Evolutionary conservation across 164 flowering plant species (phyloP).

Genomic region (Tinospora cordifolia): DNA sequence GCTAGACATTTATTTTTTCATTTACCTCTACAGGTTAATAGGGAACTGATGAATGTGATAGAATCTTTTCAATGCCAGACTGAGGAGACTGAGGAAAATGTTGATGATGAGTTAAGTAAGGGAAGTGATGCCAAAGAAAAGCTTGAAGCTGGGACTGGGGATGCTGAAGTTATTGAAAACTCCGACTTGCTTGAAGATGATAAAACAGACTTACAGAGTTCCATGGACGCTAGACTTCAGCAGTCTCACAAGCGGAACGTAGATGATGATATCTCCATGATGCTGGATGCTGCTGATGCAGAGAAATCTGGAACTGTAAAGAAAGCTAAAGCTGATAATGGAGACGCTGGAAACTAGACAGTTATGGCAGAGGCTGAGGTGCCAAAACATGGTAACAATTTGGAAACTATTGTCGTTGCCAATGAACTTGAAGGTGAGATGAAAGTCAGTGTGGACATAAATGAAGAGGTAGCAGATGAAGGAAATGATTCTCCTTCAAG

Average conservation of each 20-base stretch:
- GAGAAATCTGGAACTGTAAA: background rate
- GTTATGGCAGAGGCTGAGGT: background rate
- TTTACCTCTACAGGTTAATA: constrained; percentile 46
- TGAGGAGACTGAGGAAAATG: constrained; percentile 3
- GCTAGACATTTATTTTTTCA: background rate
- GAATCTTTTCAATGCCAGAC: constrained; percentile 36
- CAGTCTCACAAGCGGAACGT: constrained; percentile 5
- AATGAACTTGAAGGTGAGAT: background rate
- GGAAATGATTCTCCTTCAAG: constrained; percentile 20
- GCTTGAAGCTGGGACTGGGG: background rate
- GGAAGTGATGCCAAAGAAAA: background rate
- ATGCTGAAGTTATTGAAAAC: constrained; percentile 3
- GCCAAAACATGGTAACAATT: background rate
- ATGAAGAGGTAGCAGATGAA: constrained; percentile 1
- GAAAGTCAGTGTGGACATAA: no score
- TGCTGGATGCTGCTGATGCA: background rate
- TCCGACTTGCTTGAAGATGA: constrained; percentile 6
- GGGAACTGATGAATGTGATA: constrained; percentile 60
- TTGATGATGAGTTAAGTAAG: constrained; percentile 1
- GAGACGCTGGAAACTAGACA: background rate
- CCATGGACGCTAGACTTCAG: constrained; percentile 3
- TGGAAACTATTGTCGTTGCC: background rate
- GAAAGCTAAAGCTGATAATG: background rate
- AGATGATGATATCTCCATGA: background rate
- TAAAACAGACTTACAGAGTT: background rate